Percentiles rank a stretch among this genome's conserved stretches.
Conservation (phyloP, 2,329 filamentous ascomycete genomes). For the Phaeosphaeria sp. region DNA sequence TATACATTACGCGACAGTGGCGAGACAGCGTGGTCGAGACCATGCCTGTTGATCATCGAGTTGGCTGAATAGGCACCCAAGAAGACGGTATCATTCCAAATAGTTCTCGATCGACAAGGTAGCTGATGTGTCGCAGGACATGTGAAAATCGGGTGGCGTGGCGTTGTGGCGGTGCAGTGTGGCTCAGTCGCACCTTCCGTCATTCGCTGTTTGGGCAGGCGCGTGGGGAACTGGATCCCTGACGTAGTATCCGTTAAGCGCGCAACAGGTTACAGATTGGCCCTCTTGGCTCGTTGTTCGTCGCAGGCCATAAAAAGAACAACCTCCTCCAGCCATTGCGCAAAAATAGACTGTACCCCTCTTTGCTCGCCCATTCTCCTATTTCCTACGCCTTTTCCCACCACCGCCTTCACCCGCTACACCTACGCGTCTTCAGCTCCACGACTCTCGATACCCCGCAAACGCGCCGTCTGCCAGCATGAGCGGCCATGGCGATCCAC, state of each 20-base stretch:
- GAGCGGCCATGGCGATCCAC: conserved; percentile 62
- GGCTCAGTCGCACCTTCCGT: conserved; percentile 3
- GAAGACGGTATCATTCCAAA: neutral
- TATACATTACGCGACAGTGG: neutral
- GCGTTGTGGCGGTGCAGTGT: conserved; percentile 1
- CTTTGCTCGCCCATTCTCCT: conserved; percentile 4
- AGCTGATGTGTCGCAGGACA: conserved; percentile 2
- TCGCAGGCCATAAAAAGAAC: conserved; percentile 21
- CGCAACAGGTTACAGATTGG: conserved; percentile 16
- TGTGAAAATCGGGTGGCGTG: conserved; percentile 8
- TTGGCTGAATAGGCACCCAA: neutral
- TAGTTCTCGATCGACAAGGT: conserved; percentile 10
- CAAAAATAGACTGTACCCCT: conserved; percentile 23
- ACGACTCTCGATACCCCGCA: conserved; percentile 13
- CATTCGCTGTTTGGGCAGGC: neutral
- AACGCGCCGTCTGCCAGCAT: conserved; percentile 38
- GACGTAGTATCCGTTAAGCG: conserved; percentile 22
- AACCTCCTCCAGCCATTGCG: conserved; percentile 4
- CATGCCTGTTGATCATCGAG: neutral
- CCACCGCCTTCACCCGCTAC: neutral
- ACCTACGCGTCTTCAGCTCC: neutral
- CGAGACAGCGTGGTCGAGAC: neutral
- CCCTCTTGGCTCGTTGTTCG: conserved; percentile 5
- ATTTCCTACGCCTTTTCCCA: neutral
- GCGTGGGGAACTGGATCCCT: conserved; percentile 3